Evolutionary conservation across 2,329 filamentous ascomycete genomes (phyloP).

Genomic region (Cladophialophora carrionii): DNA sequence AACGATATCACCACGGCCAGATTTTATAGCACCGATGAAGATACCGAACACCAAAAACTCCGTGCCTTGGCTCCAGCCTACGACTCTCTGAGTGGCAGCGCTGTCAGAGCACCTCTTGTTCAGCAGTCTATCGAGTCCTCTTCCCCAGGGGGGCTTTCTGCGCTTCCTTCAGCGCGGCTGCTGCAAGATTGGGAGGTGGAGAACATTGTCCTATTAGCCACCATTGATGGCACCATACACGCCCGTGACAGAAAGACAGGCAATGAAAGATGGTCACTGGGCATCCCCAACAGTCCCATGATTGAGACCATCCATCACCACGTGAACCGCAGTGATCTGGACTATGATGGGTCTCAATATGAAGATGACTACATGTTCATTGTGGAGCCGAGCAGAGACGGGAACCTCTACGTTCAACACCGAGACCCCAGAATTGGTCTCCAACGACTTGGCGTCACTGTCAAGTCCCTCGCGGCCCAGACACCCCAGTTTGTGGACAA

Average conservation of each 20-base stretch:
- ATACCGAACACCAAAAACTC: slow-evolving; percentile 33
- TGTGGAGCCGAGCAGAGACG: slow-evolving; percentile 86
- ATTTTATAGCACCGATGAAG: slow-evolving; percentile 38
- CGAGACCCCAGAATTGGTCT: slow-evolving; percentile 60
- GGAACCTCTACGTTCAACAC: slow-evolving; percentile 82
- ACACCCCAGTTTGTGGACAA: slow-evolving; percentile 72
- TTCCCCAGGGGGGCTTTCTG: slow-evolving; percentile 61
- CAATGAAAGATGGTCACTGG: slow-evolving; percentile 79
- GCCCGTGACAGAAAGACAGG: slow-evolving; percentile 87
- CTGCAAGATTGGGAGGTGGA: slow-evolving; percentile 99
- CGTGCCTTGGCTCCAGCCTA: slow-evolving; percentile 88
- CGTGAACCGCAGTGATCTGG: slow-evolving; percentile 64
- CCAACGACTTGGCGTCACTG: slow-evolving; percentile 54
- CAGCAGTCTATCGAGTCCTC: slow-evolving; percentile 63
- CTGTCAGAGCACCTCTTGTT: slow-evolving; percentile 93
- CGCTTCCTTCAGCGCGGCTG: slow-evolving; percentile 92
- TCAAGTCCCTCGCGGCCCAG: slow-evolving; percentile 82
- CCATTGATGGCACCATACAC: slow-evolving; percentile 95
- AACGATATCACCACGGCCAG: slow-evolving; percentile 37
- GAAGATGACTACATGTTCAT: slow-evolving; percentile 93
- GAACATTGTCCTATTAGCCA: slow-evolving; percentile 99
- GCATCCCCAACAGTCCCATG: slow-evolving; percentile 78
- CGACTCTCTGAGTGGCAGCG: slow-evolving; percentile 53
- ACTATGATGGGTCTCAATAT: slow-evolving; percentile 59
- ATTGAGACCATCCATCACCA: slow-evolving; percentile 85